Conservation (phyloP, 441 rosid species). For the Gossypium aridum region DNA sequence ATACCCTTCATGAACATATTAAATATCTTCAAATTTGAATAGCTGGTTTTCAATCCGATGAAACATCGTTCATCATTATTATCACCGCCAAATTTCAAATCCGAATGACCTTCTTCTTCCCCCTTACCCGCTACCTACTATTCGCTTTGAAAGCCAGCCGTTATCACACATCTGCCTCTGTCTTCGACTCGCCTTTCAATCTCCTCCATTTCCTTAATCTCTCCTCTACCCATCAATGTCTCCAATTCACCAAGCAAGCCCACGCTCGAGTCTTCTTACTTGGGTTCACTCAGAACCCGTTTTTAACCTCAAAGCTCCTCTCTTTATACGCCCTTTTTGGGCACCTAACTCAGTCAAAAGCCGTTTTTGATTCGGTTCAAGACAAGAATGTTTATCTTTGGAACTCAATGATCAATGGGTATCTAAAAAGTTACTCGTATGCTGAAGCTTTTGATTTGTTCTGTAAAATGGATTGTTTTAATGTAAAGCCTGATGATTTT, state of each 20-base stretch:
- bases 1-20: not conserved
- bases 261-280: slow-evolving; percentile 36
- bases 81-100: slow-evolving; percentile 11
- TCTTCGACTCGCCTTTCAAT: slow-evolving; percentile 2
- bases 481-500: slow-evolving; percentile 40
- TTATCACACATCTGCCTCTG: slow-evolving; percentile 19
- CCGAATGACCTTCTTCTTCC: slow-evolving; percentile 10
- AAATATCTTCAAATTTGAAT: not conserved
- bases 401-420: slow-evolving; percentile 58
- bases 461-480: slow-evolving; percentile 24
- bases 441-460: slow-evolving; percentile 38
- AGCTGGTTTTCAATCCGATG: not conserved
- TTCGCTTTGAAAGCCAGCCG: slow-evolving; percentile 6
- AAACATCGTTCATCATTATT: not conserved
- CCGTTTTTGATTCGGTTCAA: slow-evolving; percentile 35
- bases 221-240: slow-evolving; percentile 27
- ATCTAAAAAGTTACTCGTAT: slow-evolving; percentile 32
- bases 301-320: slow-evolving; percentile 48
- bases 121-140: not conserved
- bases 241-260: slow-evolving; percentile 32
- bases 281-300: slow-evolving; percentile 32
- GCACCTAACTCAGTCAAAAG: slow-evolving; percentile 20
- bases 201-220: slow-evolving; percentile 39
- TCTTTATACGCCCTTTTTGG: slow-evolving; percentile 41
- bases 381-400: slow-evolving; percentile 31